Evolutionary conservation across 768 basidiomycete species (phyloP), one percentile per base, ranked within the genome.

Genomic region (Chalciporus sphaerocephalus): DNA sequence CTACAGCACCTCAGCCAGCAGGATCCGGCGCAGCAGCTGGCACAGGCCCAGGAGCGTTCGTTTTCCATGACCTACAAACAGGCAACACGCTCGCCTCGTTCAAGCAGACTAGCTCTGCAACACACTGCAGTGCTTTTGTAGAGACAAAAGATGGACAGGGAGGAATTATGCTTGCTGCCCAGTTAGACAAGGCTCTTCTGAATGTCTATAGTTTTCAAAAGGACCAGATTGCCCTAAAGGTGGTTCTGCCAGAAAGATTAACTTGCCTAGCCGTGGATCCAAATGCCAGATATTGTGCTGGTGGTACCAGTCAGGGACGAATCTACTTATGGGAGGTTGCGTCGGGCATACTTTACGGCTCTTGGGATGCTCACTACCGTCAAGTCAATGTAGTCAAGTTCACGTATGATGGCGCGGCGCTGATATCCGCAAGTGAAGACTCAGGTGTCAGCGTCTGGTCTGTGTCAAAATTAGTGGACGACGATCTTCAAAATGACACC

Each of bases 341-440:
- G 9, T 96, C 94, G n/a, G 94, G 94, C n/a, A 83, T 94, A 42
- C 71, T 97, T 37, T 92, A 83, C 71, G 82, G 86, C 54, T 79
- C 88, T 0, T 93, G 93, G 82, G 94, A 97, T 49, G 94, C 94
- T 15, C 95, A 98, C 65, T 99, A 98, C 69, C 87, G 95, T 47
- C 76, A 83, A 60, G 78, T 97, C 42, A 87, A 80, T 49, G 83
- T 86, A 8, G 67, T 98, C 2, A 80, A 78, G 34, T 98, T 97
- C 62, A 87, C 91, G 8, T 73, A 74, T 16, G 93, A 96, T 58
- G 87, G 88, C 25, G 78, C 76, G 36, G 80, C 84, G 5, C 72
- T 99, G 36, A 56, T 97, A 15, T 88, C 91, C 25, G 92, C 87
- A 4, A 92, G 89, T 44, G 90, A 95, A 51, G 96, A 99, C 61